Base-by-base conservation (phyloP, 1,284 basidiomycete genomes). In the Trametes pubescens region DNA sequence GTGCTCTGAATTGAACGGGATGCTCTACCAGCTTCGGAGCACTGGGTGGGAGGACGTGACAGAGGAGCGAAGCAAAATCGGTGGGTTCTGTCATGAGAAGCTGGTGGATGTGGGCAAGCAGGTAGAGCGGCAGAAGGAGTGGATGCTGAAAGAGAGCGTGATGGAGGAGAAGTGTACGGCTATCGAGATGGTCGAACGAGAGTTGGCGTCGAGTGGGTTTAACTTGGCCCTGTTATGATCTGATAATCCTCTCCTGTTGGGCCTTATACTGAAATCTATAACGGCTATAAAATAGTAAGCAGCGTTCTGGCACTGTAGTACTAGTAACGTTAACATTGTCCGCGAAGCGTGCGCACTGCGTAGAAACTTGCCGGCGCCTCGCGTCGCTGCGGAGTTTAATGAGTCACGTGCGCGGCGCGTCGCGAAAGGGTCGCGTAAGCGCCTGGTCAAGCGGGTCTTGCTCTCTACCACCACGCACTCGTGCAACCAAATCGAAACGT, bases 11-110 rank as follows among this genome's bases (percentile, higher is more conserved):
- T 51, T 47, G n/a, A 59, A 53, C 9, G 70, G 68, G 10, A 29
- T 37, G 35, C 38, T 67, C 22, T 68, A 64, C 40, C 57, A 70
- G 18, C 64, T 69, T 22, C 14, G 59, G 24, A 26, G 40, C 18
- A 18, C 38, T 7, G 62, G 62, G 11, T 57, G 65, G 37, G 65
- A 66, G 59, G 38, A 62, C 5, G 54, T 64, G 24, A 61, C 51
- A 2, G 61, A 40, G 3, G 64, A 61, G 44, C 58, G 56, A 24
- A 66, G 68, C 51, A 22, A 40, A 2, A 32, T 43, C 14, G 66
- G 68, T 16, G 47, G 46, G 3, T 57, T 66, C 43, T 22, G 57
- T 21, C 24, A n/a, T 0, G 64, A 60, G n/a, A 13, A 55, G 22
- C 49, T 71, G 2, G 57, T 43, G 14, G 38, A 32, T 29, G 26